Conservation (phyloP, 2,329 filamentous ascomycete genomes). For the Helminthosporium solani region DNA sequence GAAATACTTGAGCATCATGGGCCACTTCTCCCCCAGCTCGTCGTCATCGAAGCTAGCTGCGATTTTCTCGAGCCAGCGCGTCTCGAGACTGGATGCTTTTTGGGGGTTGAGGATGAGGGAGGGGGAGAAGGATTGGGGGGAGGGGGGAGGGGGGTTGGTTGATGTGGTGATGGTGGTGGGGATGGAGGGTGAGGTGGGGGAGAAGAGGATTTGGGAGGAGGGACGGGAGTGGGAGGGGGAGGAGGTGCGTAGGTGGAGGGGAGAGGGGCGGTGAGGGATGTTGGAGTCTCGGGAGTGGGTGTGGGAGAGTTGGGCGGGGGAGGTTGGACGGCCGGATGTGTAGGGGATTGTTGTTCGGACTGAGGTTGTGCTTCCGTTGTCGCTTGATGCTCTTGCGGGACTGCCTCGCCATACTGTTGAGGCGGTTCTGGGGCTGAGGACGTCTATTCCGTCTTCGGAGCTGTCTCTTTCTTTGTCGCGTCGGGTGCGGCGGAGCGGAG, state of each 20-base stretch:
- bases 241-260: conserved; percentile 35
- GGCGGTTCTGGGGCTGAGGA: conserved; percentile 29
- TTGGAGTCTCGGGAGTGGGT: conserved; percentile 18
- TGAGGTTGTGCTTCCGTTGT: conserved; percentile 40
- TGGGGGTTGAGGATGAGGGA: conserved; percentile 69
- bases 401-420: conserved; percentile 26
- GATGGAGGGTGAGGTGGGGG: conserved; percentile 7
- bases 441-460: conserved; percentile 29
- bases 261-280: conserved; percentile 31
- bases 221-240: conserved; percentile 22
- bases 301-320: conserved; percentile 21
- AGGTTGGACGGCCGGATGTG: conserved; percentile 21
- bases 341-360: conserved; percentile 38
- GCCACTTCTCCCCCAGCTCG: conserved; percentile 68
- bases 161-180: conserved; percentile 7
- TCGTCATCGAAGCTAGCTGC: conserved; percentile 32
- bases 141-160: conserved; percentile 8
- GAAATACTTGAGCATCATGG: conserved; percentile 77
- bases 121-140: conserved; percentile 28
- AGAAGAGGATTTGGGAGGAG: conserved; percentile 14
- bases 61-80: conserved; percentile 61
- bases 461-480: conserved; percentile 9
- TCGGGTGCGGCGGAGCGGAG: conserved; percentile 25
- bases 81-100: conserved; percentile 75
- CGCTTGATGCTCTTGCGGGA: conserved; percentile 30